A percentile compares a stretch with the other conserved stretches of the same genome.
Evolutionary conservation across 148 eudicot genomes (phyloP).

Genomic region (Vaccinium myrtillus): DNA sequence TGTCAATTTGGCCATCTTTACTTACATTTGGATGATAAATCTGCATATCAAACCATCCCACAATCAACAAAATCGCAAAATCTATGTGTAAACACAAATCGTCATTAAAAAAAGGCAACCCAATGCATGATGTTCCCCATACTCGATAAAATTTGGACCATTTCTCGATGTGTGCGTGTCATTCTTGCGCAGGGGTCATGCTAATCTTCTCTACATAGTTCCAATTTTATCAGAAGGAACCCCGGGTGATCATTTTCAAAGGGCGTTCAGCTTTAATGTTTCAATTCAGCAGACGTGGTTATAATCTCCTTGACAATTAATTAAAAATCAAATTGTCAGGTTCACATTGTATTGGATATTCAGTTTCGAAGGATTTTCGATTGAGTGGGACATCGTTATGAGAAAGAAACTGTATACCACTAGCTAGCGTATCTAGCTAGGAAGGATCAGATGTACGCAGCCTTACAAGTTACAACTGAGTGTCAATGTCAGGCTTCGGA

Average conservation of each 20-base stretch:
- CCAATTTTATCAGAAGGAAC: too few species aligned
- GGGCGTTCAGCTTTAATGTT: not conserved
- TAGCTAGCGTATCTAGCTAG: too few species aligned
- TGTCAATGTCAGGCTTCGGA: too few species aligned
- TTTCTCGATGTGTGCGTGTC: too few species aligned
- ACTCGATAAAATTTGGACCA: too few species aligned
- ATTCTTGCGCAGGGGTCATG: too few species aligned
- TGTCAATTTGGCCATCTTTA: not conserved
- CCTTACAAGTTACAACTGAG: too few species aligned
- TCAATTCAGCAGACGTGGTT: not conserved
- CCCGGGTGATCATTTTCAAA: too few species aligned
- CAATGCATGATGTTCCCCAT: not conserved
- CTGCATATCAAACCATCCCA: not conserved
- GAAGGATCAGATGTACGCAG: too few species aligned
- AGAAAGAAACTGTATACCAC: too few species aligned
- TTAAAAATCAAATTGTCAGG: not conserved
- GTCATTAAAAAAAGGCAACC: not conserved
- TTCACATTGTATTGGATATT: not conserved
- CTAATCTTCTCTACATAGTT: too few species aligned
- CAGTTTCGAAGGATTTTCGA: not conserved
- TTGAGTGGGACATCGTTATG: too few species aligned
- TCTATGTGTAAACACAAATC: not conserved
- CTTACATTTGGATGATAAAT: constrained; percentile 14
- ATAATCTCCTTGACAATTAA: not conserved
- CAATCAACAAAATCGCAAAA: not conserved